A percentile compares a stretch with the other conserved stretches of the same genome.
Conservation (phyloP, 2,329 filamentous ascomycete species). For the Monilinia fructicola region DNA sequence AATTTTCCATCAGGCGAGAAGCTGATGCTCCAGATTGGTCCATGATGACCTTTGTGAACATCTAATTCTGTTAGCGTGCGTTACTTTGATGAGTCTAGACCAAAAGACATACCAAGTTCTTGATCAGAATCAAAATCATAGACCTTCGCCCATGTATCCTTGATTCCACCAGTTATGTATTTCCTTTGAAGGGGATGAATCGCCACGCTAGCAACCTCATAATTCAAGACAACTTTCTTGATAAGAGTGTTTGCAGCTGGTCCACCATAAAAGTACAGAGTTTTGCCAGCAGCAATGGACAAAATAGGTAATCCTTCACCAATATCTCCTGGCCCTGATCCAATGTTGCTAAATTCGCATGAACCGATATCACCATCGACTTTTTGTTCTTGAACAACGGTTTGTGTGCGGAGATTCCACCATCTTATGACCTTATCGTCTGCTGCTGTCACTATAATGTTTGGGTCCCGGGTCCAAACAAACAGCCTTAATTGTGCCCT, state of each 20-base stretch:
- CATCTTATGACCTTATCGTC: constrained; percentile 90
- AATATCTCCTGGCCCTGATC: constrained; percentile 60
- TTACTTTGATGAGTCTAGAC: background rate
- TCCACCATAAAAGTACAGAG: constrained; percentile 88
- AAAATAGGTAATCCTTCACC: constrained; percentile 70
- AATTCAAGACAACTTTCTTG: constrained; percentile 76
- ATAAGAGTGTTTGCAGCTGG: constrained; percentile 66
- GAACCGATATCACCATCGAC: constrained; percentile 86
- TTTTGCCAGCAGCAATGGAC: constrained; percentile 91
- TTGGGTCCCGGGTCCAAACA: constrained; percentile 87
- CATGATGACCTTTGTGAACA: constrained; percentile 94
- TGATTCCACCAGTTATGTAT: constrained; percentile 85
- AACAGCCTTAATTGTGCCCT: constrained; percentile 91
- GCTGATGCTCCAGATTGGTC: constrained; percentile 92
- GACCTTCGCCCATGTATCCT: constrained; percentile 94
- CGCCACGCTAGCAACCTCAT: constrained; percentile 88
- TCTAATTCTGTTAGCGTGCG: constrained; percentile 52
- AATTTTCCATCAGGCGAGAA: constrained; percentile 95
- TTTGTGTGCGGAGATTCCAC: constrained; percentile 82
- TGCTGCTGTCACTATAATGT: constrained; percentile 84
- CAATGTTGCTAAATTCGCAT: constrained; percentile 78
- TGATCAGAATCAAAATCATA: constrained; percentile 83
- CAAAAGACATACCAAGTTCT: constrained; percentile 63
- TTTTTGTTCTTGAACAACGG: constrained; percentile 71
- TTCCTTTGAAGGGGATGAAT: constrained; percentile 78